These are phyloP conservation scores for Neurospora sp. DNA, from an alignment of 495 filamentous ascomycete genomes.

Conservation along the genomic window DNA sequence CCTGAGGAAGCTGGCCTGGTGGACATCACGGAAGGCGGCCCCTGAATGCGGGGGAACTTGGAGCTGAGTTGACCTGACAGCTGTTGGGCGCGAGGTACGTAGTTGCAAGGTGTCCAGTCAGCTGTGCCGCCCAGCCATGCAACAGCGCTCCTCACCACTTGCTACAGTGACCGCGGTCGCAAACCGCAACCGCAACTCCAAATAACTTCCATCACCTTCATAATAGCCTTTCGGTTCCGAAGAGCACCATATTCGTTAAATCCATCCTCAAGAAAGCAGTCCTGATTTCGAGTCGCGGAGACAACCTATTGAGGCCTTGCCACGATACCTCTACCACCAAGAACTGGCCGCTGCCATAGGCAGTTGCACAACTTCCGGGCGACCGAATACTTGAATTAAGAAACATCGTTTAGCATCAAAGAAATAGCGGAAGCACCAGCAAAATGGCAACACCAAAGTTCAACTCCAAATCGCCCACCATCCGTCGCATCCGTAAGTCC, in stretches of 20 bases:
- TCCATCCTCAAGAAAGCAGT: not conserved
- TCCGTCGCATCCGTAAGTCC: constrained; percentile 61
- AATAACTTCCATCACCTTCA: not conserved
- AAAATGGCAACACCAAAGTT: constrained; percentile 34
- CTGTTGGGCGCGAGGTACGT: not conserved
- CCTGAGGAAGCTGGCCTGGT: not conserved
- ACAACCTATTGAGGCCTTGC: not conserved
- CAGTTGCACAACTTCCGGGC: not conserved
- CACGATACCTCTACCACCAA: not conserved
- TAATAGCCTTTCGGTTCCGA: not conserved
- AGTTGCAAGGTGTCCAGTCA: not conserved
- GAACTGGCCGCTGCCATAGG: not conserved
- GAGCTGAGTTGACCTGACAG: not conserved
- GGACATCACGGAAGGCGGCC: not conserved
- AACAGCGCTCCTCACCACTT: not conserved
- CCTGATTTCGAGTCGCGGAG: not conserved
- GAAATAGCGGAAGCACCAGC: not conserved
- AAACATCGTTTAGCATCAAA: not conserved
- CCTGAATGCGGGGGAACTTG: not conserved
- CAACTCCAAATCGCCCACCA: constrained; percentile 71
- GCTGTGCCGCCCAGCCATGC: not conserved
- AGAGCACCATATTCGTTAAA: not conserved
- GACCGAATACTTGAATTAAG: not conserved
- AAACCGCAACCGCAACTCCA: not conserved
- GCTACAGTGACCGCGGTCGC: not conserved